These are phyloP conservation scores for Chlorella sp. DNA, from an alignment of 139 green algal species.

Conservation along the genomic window DNA sequence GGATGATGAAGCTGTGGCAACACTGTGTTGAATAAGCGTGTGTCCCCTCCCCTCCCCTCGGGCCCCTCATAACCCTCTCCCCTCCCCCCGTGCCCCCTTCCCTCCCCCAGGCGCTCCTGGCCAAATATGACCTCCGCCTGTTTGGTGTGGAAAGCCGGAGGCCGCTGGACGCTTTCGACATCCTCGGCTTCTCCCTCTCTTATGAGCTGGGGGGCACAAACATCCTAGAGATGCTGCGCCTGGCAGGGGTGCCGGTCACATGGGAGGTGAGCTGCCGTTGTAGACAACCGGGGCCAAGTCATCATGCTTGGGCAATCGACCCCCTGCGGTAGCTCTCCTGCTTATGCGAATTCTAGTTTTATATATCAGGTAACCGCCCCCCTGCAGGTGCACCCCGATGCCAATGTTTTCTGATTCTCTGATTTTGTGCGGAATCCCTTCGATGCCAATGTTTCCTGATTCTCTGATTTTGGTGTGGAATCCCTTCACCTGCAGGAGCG, in stretches of 20 bases:
- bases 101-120: conserved; percentile 47
- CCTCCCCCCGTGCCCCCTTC: neutral
- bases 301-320: no score
- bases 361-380: no score
- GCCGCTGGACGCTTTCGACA: conserved; percentile 66
- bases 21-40: no score
- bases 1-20: no score
- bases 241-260: conserved; percentile 51
- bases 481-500: conserved; percentile 18
- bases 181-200: conserved; percentile 72
- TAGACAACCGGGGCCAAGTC: neutral
- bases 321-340: no score
- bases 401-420: no score
- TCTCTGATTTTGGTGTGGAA: no score
- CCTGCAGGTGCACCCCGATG: no score
- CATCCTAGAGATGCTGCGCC: conserved; percentile 76
- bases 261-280: conserved; percentile 47
- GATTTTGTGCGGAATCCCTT: no score
- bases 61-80: neutral
- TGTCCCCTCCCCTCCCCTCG: no score
- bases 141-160: conserved; percentile 73
- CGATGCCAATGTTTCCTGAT: no score
- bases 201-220: conserved; percentile 78
- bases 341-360: no score
- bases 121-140: conserved; percentile 54